A percentile compares a stretch with the other conserved stretches of the same genome.
These are phyloP conservation scores for Cardiospermum halicacabum DNA, from an alignment of 345 rosid genomes.

Conservation along the genomic window DNA sequence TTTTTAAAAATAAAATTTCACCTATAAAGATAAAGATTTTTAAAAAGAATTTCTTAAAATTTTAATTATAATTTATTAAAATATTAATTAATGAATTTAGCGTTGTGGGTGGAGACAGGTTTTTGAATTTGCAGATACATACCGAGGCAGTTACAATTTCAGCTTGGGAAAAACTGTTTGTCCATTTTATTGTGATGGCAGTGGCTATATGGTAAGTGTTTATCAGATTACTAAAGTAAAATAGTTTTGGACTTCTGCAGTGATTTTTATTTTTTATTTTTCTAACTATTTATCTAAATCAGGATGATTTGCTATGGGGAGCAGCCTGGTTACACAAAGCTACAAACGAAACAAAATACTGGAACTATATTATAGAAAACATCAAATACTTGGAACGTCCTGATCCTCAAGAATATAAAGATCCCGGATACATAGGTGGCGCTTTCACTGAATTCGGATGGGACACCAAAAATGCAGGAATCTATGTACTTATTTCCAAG, in stretches of 20 bases:
- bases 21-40: no score
- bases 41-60: no score
- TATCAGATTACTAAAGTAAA: background rate
- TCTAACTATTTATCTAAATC: no score
- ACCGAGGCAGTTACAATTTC: slow-evolving; percentile 51
- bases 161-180: slow-evolving; percentile 42
- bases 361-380: slow-evolving; percentile 28
- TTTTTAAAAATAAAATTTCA: no score
- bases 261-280: no score
- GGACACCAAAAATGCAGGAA: slow-evolving; percentile 77
- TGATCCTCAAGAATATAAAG: background rate
- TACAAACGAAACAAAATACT: slow-evolving; percentile 38
- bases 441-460: slow-evolving; percentile 63
- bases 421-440: background rate
- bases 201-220: slow-evolving; percentile 47
- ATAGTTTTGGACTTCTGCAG: no score
- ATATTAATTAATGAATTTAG: no score
- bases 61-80: no score
- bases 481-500: slow-evolving; percentile 56
- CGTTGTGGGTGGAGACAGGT: slow-evolving; percentile 30
- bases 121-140: slow-evolving; percentile 62
- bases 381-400: slow-evolving; percentile 6
- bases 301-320: slow-evolving; percentile 92
- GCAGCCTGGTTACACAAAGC: slow-evolving; percentile 82
- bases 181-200: slow-evolving; percentile 67